phyloP scores from a whole-genome alignment of 352 stramenopile genomes.

The Pythium phragmiticola region DNA sequence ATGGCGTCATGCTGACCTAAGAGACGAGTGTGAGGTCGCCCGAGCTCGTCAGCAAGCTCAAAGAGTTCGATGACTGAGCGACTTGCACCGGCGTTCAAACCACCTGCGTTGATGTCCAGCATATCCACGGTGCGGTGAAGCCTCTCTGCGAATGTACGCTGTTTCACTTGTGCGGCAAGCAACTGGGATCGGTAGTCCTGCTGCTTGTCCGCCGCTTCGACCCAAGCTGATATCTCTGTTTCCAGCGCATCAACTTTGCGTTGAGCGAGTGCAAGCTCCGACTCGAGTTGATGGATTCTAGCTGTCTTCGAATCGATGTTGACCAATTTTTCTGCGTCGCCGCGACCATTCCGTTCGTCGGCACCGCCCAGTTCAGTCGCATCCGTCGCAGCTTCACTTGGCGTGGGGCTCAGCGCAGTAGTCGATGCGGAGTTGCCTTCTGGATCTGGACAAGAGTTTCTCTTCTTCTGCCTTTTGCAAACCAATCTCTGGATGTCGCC shows the following conservation, averaged over 20 bases:
- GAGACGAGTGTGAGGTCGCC: background rate
- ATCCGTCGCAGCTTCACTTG: background rate
- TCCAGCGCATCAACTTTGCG: slow-evolving; percentile 8
- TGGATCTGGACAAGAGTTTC: background rate
- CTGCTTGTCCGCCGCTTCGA: slow-evolving; percentile 9
- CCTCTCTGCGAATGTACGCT: slow-evolving; percentile 1
- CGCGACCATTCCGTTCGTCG: background rate
- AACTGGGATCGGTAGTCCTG: slow-evolving; percentile 8
- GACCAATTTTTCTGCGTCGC: background rate
- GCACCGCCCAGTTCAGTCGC: background rate
- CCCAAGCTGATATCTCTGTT: slow-evolving; percentile 13
- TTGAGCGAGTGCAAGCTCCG: background rate
- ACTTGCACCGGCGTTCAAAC: background rate
- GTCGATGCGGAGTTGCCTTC: background rate
- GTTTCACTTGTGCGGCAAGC: slow-evolving; percentile 1
- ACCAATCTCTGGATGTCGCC: background rate
- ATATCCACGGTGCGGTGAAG: slow-evolving; percentile 2
- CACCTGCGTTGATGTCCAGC: background rate
- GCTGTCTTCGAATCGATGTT: background rate
- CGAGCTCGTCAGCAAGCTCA: background rate
- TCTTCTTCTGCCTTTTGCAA: background rate
- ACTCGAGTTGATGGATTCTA: slow-evolving; percentile 4
- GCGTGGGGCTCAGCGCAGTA: background rate
- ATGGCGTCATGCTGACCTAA: background rate
- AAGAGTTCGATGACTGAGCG: background rate